These are phyloP conservation scores for Lentinula sp. DNA, from an alignment of 768 basidiomycete genomes.

Conservation along the genomic window DNA sequence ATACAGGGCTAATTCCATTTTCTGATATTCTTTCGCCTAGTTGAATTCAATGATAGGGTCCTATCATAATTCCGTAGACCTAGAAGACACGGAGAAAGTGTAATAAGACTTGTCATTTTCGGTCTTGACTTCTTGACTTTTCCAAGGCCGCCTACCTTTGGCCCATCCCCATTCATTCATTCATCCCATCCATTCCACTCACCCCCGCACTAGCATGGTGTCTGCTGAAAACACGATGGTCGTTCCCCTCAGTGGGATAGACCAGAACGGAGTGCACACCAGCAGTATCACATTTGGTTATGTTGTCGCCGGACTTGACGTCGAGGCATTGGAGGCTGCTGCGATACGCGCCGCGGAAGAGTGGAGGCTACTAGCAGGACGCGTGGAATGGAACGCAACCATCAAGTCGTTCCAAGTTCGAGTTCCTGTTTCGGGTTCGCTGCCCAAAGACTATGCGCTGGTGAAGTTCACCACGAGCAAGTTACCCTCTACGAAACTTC, in stretches of 20 bases:
- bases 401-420: neutral
- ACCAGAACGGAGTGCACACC: conserved; percentile 3
- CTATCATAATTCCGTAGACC: neutral
- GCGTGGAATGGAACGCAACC: neutral
- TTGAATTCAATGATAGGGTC: neutral
- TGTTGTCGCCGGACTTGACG: neutral
- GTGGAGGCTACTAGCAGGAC: conserved; percentile 5
- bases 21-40: neutral
- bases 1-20: neutral
- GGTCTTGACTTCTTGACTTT: neutral
- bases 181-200: neutral
- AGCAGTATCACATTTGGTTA: conserved; percentile 5
- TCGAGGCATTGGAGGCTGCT: neutral
- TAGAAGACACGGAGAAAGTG: neutral
- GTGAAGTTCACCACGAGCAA: conserved; percentile 6
- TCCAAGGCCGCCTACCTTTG: neutral
- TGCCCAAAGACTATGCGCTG: neutral
- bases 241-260: conserved; percentile 4
- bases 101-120: neutral
- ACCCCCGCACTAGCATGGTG: neutral
- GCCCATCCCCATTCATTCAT: neutral
- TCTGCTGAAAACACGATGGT: neutral
- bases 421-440: neutral
- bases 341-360: neutral
- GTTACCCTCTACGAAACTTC: neutral